Percentiles rank a stretch among this genome's conserved stretches.
phyloP scores from a whole-genome alignment of 495 filamentous ascomycete genomes.

The Penicillium bialowiezense region DNA sequence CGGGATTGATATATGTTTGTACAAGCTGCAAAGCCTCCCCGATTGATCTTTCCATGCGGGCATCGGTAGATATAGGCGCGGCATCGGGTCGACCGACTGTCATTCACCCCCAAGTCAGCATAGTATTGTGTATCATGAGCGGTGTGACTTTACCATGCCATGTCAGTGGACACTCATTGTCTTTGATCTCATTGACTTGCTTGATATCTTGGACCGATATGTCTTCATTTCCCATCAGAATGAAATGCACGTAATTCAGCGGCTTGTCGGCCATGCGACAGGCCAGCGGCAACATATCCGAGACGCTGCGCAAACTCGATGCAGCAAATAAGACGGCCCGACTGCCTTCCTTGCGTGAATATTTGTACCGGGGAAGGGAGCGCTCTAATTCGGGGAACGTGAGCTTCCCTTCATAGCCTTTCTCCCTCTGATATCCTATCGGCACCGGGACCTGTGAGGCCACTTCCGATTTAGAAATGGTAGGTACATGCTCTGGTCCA shows the following conservation, averaged over 20 bases:
- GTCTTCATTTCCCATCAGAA: slow-evolving; percentile 52
- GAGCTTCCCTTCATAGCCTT: slow-evolving; percentile 52
- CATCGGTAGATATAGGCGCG: slow-evolving; percentile 44
- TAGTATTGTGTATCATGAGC: not conserved
- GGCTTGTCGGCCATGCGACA: slow-evolving; percentile 50
- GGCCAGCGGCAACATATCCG: slow-evolving; percentile 52
- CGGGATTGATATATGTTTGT: slow-evolving; percentile 46
- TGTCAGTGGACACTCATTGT: slow-evolving; percentile 45
- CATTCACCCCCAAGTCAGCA: not conserved
- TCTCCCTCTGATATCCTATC: slow-evolving; percentile 14
- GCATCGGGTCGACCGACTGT: slow-evolving; percentile 50
- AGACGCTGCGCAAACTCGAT: slow-evolving; percentile 47
- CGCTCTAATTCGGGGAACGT: slow-evolving; percentile 51
- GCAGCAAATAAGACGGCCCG: slow-evolving; percentile 51
- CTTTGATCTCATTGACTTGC: slow-evolving; percentile 45
- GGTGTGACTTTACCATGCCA: slow-evolving; percentile 49
- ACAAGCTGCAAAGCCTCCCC: slow-evolving; percentile 40
- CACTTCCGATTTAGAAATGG: slow-evolving; percentile 7
- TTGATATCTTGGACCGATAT: slow-evolving; percentile 50
- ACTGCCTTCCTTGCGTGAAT: slow-evolving; percentile 24
- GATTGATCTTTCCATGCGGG: slow-evolving; percentile 51
- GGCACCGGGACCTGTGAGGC: slow-evolving; percentile 20
- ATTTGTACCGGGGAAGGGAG: slow-evolving; percentile 42
- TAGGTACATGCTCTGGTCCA: slow-evolving; percentile 6
- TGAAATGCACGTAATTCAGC: slow-evolving; percentile 51